A percentile compares a stretch with the other conserved stretches of the same genome.
Evolutionary conservation across 345 rosid genomes (phyloP).

Genomic region (Camelina neglecta): DNA sequence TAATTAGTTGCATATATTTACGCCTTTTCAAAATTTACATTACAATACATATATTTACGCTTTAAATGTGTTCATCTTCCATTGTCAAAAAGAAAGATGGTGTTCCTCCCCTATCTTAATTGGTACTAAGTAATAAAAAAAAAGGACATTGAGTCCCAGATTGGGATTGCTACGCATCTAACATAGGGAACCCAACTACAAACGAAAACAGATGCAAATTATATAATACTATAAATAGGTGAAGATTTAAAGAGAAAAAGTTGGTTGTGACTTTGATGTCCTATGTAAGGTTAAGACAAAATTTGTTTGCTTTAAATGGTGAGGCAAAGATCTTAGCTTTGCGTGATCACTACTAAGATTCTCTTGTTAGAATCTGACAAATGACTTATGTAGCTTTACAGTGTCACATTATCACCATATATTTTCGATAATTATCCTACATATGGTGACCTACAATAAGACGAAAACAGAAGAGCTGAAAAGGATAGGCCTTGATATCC

Average conservation of each 20-base stretch:
- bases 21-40: neutral
- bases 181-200: conserved; percentile 13
- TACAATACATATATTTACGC: neutral
- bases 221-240: conserved; percentile 5
- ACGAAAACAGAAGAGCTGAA: conserved; percentile 29
- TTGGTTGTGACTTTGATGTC: conserved; percentile 38
- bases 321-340: conserved; percentile 43
- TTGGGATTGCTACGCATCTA: conserved; percentile 12
- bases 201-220: neutral
- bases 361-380: conserved; percentile 42
- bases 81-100: neutral
- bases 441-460: conserved; percentile 6
- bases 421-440: conserved; percentile 33
- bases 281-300: conserved; percentile 38
- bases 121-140: neutral
- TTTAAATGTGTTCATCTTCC: conserved; percentile 6
- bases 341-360: conserved; percentile 47
- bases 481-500: conserved; percentile 29
- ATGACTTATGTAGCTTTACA: conserved; percentile 36
- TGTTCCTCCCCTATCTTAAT: conserved; percentile 1
- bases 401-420: conserved; percentile 18
- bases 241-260: conserved; percentile 37
- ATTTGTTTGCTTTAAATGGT: conserved; percentile 41
- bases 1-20: neutral
- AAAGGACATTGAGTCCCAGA: neutral